Percentiles rank a stretch among this genome's conserved stretches.
Conservation (phyloP, 306 rosid genomes). For the Cotoneaster glaucophyllus region DNA sequence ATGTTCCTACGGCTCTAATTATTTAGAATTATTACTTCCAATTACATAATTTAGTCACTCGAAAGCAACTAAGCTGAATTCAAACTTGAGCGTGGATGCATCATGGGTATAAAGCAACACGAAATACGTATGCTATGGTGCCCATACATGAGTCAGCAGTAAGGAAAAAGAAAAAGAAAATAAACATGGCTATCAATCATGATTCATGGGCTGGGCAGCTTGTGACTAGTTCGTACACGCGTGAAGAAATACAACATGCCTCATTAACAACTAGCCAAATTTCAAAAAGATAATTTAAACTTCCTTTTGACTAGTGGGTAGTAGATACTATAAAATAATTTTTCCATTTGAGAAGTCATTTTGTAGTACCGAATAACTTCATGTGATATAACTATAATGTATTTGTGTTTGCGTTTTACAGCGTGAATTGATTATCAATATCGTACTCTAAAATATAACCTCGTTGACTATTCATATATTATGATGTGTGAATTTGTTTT, state of each 20-base stretch:
- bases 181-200: background rate
- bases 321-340: background rate
- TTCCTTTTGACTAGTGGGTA: background rate
- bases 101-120: background rate
- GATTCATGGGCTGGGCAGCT: background rate
- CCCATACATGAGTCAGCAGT: conserved; percentile 9
- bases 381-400: too few relatives aligned
- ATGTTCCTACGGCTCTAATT: too few relatives aligned
- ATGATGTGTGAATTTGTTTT: too few relatives aligned
- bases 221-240: background rate
- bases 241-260: background rate
- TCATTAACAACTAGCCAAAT: background rate
- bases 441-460: background rate
- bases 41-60: background rate
- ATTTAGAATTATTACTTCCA: too few relatives aligned
- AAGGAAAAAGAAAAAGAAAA: background rate
- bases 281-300: background rate
- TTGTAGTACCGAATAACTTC: background rate
- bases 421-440: background rate
- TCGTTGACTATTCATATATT: too few relatives aligned
- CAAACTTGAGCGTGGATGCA: background rate
- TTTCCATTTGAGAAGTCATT: background rate
- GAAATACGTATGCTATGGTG: conserved; percentile 5
- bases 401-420: too few relatives aligned
- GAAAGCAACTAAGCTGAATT: background rate